Conservation (phyloP, 169 alveolate genomes). For the Eimeria nieschulzi region DNA sequence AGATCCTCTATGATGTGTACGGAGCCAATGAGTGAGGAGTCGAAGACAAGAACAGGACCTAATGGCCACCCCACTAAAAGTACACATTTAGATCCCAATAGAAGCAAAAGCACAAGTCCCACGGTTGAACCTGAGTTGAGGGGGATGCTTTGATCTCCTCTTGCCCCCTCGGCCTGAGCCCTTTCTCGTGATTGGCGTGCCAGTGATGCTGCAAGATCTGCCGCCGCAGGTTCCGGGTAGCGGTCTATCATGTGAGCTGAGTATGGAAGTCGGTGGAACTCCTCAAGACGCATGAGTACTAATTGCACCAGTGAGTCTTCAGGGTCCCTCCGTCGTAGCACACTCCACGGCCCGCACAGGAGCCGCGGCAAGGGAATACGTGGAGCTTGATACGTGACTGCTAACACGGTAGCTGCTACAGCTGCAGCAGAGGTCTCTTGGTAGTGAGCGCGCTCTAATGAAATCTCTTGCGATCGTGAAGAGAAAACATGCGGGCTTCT, state of each 20-base stretch:
- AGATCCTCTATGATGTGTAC: slow-evolving; percentile 12
- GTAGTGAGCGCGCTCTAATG: background rate
- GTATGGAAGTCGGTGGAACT: slow-evolving; percentile 1
- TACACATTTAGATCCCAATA: background rate
- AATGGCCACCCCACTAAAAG: slow-evolving; percentile 35
- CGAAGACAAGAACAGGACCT: slow-evolving; percentile 7
- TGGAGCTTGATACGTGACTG: background rate
- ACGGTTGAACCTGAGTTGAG: background rate
- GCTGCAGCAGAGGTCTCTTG: background rate
- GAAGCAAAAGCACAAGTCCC: slow-evolving; percentile 2
- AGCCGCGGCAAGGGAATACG: slow-evolving; percentile 36
- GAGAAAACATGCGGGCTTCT: background rate
- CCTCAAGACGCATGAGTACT: background rate
- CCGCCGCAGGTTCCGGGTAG: slow-evolving; percentile 3
- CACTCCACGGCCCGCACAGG: slow-evolving; percentile 35
- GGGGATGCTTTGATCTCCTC: background rate
- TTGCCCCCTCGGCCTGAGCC: background rate
- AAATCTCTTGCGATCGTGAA: background rate
- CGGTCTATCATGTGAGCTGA: slow-evolving; percentile 18
- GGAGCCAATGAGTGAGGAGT: slow-evolving; percentile 67
- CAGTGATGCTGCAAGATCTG: slow-evolving; percentile 7
- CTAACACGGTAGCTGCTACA: background rate
- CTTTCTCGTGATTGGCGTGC: background rate
- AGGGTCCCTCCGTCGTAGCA: slow-evolving; percentile 8
- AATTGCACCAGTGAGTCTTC: slow-evolving; percentile 30